These are phyloP conservation scores for Filosporella fistucella DNA, from an alignment of 495 filamentous ascomycete species.

Conservation along the genomic window DNA sequence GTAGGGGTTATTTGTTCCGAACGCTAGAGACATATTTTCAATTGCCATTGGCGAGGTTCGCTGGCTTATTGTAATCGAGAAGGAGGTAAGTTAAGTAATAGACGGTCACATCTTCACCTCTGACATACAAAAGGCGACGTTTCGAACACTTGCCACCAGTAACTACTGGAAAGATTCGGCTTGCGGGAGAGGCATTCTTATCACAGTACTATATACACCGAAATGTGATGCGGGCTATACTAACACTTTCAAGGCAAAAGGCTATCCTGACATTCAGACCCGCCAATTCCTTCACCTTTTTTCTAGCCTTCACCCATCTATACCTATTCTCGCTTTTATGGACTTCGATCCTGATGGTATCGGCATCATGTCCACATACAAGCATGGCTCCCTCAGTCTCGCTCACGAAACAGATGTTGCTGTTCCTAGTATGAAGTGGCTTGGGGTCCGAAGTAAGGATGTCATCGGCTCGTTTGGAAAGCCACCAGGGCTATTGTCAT, in stretches of 20 bases:
- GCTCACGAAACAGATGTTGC: constrained; percentile 64
- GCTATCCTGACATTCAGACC: constrained; percentile 85
- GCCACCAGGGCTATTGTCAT: constrained; percentile 33
- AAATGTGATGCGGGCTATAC: constrained; percentile 13
- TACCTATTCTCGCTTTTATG: constrained; percentile 63
- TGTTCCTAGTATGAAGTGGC: constrained; percentile 59
- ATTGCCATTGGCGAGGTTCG: constrained; percentile 48
- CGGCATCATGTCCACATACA: constrained; percentile 81
- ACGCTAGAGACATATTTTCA: constrained; percentile 41
- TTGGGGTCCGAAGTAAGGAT: constrained; percentile 67
- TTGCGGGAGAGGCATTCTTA: constrained; percentile 55
- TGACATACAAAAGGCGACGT: constrained; percentile 59
- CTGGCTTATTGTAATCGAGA: constrained; percentile 88
- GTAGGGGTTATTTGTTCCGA: no score
- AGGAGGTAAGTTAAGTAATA: constrained; percentile 57
- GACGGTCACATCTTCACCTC: background rate
- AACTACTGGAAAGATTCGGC: constrained; percentile 43
- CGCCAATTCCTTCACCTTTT: constrained; percentile 60
- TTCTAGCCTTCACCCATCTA: constrained; percentile 26
- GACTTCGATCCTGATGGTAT: constrained; percentile 90
- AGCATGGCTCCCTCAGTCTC: constrained; percentile 71
- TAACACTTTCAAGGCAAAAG: constrained; percentile 63
- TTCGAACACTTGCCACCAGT: constrained; percentile 59
- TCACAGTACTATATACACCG: constrained; percentile 52
- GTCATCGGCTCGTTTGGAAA: constrained; percentile 28